Evolutionary conservation across 805 yeast genomes (phyloP).

Genomic region (Nadsonia fulvescens): DNA sequence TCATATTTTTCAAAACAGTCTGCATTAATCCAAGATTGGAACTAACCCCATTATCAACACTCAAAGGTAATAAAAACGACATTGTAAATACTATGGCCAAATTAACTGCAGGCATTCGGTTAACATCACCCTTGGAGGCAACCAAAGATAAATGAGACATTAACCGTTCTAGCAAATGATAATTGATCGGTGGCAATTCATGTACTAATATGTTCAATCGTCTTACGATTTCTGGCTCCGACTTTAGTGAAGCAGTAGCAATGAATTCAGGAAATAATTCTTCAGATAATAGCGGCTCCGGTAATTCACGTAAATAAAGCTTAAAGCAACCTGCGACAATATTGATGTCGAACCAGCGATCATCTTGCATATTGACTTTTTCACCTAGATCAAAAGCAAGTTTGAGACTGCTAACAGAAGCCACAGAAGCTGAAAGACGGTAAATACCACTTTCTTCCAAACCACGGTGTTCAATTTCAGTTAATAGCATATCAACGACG

Average conservation of each 20-base stretch:
- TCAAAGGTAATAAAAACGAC: slow-evolving; percentile 29
- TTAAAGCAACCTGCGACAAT: slow-evolving; percentile 81
- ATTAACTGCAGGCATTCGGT: slow-evolving; percentile 79
- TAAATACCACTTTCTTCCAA: slow-evolving; percentile 82
- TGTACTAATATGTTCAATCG: slow-evolving; percentile 18
- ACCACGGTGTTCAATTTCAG: slow-evolving; percentile 73
- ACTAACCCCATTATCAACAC: slow-evolving; percentile 22
- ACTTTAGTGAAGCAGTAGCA: slow-evolving; percentile 9
- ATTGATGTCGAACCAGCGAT: slow-evolving; percentile 60
- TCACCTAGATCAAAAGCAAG: slow-evolving; percentile 36
- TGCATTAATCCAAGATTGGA: slow-evolving; percentile 37
- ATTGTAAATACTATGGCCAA: slow-evolving; percentile 75
- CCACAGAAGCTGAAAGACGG: slow-evolving; percentile 50
- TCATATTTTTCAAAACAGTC: slow-evolving; percentile 30
- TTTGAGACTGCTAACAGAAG: slow-evolving; percentile 35
- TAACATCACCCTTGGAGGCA: slow-evolving; percentile 43
- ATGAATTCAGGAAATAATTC: slow-evolving; percentile 41
- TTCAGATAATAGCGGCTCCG: slow-evolving; percentile 63
- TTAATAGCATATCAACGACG: slow-evolving; percentile 45
- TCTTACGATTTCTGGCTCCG: slow-evolving; percentile 11
- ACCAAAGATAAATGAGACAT: slow-evolving; percentile 54
- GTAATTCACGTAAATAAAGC: slow-evolving; percentile 65
- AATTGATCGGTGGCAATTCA: slow-evolving; percentile 47
- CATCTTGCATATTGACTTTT: slow-evolving; percentile 28
- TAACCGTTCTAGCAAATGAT: slow-evolving; percentile 46